Evolutionary conservation across 768 basidiomycete species (phyloP), one percentile per base, ranked within the genome.

Genomic region (Coprinopsis strossmayeri): DNA sequence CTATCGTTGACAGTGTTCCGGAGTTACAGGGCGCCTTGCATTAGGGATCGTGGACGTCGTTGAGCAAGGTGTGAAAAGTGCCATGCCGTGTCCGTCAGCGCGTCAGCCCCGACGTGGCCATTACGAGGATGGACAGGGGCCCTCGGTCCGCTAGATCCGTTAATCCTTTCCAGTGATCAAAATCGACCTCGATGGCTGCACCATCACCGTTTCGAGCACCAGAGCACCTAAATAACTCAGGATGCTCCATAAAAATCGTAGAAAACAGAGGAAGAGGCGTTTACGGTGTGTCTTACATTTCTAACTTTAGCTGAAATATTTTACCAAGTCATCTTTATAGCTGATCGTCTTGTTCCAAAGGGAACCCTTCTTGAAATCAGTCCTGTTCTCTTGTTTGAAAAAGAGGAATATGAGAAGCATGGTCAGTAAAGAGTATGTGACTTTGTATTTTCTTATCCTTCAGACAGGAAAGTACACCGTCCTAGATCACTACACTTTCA

Each of bases 341-440:
- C 87, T 18, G 69, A 76, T 5, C 66, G 66, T 15, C 54, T 54
- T 26, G 81, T 92, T 51, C 71, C 82, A 17, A 64, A 73, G 10
- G 71, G 77, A 11, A 84, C 84, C 0, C 55, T 86, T n/a, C 61
- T 97, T 52, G 94, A 96, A 63, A 77, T 82, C 55, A 87, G 86
- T 53, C 93, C 94, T 1, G 88, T 91, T 17, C 67, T 95, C n/a
- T 68, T 95, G 10, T 79, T 94, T 58, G 62, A 69, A 3, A 72
- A 74, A 48, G 71, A 78, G 21, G 90, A 93, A 65, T 93, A 91
- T 56, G 70, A 77, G 38, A 59, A 62, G 3, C 76, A 88, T 64
- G 79, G 82, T 56, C 67, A 62, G 55, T 50, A n/a, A n/a, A n/a
- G n/a, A n/a, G n/a, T n/a, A n/a, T n/a, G n/a, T n/a, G n/a, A n/a